Evolutionary conservation across 352 stramenopile species (phyloP).

Genomic region (Phytophthora megakarya): DNA sequence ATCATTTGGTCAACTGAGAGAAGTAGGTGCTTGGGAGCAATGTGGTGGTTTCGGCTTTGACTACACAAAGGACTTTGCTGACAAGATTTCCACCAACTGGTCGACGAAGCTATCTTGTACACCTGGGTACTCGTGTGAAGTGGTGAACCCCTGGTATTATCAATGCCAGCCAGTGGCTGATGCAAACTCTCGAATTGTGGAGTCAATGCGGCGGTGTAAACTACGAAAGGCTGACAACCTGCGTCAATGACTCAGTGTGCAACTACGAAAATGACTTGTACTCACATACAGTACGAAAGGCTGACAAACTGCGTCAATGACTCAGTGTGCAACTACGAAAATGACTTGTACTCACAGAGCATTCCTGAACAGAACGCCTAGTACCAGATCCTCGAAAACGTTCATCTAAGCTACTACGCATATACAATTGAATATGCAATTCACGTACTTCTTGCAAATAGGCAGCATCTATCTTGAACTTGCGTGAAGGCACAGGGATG

Average conservation of each 20-base stretch:
- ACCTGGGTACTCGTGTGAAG: slow-evolving; percentile 36
- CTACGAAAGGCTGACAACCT: slow-evolving; percentile 7
- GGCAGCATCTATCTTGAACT: no score
- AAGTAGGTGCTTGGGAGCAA: slow-evolving; percentile 31
- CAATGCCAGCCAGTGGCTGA: slow-evolving; percentile 34
- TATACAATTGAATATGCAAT: no score
- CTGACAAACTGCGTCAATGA: slow-evolving; percentile 24
- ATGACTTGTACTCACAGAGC: slow-evolving; percentile 58
- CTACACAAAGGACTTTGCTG: slow-evolving; percentile 32
- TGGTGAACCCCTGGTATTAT: slow-evolving; percentile 43
- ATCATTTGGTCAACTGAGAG: not conserved
- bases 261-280: slow-evolving; percentile 46
- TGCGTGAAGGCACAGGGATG: no score
- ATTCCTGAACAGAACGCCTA: no score
- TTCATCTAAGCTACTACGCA: no score
- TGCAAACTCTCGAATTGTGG: slow-evolving; percentile 29
- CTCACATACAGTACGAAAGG: no score
- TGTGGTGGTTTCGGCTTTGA: slow-evolving; percentile 39
- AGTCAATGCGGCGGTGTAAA: slow-evolving; percentile 29
- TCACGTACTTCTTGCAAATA: no score
- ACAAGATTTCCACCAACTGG: slow-evolving; percentile 11
- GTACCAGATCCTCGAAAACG: no score
- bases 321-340: slow-evolving; percentile 34
- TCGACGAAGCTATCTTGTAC: slow-evolving; percentile 29
- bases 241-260: slow-evolving; percentile 28